Base-by-base conservation (phyloP, 2,329 filamentous ascomycete species). In the Sporothrix pallida region DNA sequence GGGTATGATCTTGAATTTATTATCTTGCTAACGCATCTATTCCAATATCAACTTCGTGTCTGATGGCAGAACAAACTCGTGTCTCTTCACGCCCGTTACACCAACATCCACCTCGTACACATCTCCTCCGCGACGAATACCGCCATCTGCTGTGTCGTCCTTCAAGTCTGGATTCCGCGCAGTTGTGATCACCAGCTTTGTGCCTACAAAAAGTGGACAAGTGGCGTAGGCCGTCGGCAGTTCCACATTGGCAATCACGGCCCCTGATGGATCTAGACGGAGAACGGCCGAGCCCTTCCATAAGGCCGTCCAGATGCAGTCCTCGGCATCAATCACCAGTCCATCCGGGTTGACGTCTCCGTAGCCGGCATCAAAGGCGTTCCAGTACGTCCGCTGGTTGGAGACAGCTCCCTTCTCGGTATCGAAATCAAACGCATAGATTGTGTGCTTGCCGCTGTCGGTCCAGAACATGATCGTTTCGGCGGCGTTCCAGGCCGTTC, bases 401-500 rank as follows among this genome's bases (percentile, higher is more conserved):
- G 52, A 9, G 4, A 26, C 20, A 4, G 20, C 13, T 0, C 52
- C 52, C 10, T 20, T 12, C 7, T 26, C 52, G 52, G 52, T 20
- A n/a, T 56, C 52, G 13, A 56, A 56, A 26, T 56, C 52, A 56
- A 56, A 56, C 3, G 52, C 52, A 56, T 23, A 56, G 52, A 56
- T 56, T 20, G 52, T 23, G 8, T 23, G 52, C 9, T 56, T 56
- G 52, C 52, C 52, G 20, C 52, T 56, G 9, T 56, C 20, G 20
- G 52, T 56, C 52, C 52, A 56, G 52, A 13, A 56, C 52, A 56
- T 56, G 52, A 56, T 26, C 9, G 20, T 26, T 9, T 13, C 20
- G 20, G 52, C 52, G 9, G 52, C 52, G 20, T 56, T 56, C 52
- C 52, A 56, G 20, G 20, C 52, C 20, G 20, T 56, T 2, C 52